Base-by-base conservation (phyloP, 2,329 filamentous ascomycete genomes). In the Talaromyces marneffei region DNA sequence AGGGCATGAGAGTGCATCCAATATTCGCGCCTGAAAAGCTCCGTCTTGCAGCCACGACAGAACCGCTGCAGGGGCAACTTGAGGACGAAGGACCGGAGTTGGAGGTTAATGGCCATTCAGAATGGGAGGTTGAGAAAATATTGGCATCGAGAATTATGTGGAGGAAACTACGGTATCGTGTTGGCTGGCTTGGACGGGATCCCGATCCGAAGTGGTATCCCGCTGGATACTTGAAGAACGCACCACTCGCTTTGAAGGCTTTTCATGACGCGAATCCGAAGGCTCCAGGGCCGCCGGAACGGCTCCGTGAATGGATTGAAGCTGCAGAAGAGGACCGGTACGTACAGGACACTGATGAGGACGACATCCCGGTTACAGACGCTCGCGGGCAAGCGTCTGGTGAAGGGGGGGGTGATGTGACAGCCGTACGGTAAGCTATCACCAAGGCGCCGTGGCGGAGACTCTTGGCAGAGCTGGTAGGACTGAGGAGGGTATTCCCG, bases 71-170 rank as follows among this genome's bases (percentile, higher is more conserved):
- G 16, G 62, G 42, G 4, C 40, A 61, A 16, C 3, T 48, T 20
- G 6, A 2, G 4, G 56, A 50, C n/a, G 25, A 23, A 14, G 5
- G 16, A 23, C 20, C 20, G 4, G 16, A 39, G 20, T n/a, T 59
- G 5, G 14, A 25, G 3, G 16, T 52, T 5, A 52, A 59, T 39
- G 44, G 33, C 3, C 27, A 59, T n/a, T 40, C 37, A 6, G 64
- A 64, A 57, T 64, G 52, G 62, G 62, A 62, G 14, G 57, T 65
- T 3, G 61, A 63, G 18, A 23, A 60, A n/a, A 60, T 66, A 1
- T 25, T 66, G 1, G 61, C 55, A 5, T 40, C 50, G 2, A 25
- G 61, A 4, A 10, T 61, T 4, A 16, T 39, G 7, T 44, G 46
- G 6, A 16, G 42, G 0, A 59, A 62, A 23, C 39, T 66, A 1